Conservation (phyloP, 202 grass and related monocot genomes). For the Thinopyrum obtusiflorum region DNA sequence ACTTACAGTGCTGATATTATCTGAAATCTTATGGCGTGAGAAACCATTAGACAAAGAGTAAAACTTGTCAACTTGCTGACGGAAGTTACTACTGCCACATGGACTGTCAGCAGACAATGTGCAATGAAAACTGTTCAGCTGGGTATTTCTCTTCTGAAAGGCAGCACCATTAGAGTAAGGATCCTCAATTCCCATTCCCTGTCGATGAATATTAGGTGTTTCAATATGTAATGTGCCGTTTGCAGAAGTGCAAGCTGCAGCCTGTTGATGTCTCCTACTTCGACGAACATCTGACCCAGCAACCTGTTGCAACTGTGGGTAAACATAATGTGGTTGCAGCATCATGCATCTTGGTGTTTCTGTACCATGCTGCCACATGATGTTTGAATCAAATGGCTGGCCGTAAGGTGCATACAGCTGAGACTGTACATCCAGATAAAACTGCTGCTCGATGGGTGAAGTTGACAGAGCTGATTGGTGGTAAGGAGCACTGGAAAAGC, state of each 20-base stretch:
- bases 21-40: slow-evolving; percentile 3
- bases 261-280: slow-evolving; percentile 30
- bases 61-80: slow-evolving; percentile 24
- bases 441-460: slow-evolving; percentile 26
- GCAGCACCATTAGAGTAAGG: slow-evolving; percentile 32
- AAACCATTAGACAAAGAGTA: slow-evolving; percentile 10
- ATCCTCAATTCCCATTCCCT: slow-evolving; percentile 29
- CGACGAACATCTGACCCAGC: slow-evolving; percentile 25
- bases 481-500: slow-evolving; percentile 20
- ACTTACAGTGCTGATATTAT: slow-evolving; percentile 17
- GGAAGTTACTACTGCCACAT: slow-evolving; percentile 24
- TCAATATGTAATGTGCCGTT: slow-evolving; percentile 22
- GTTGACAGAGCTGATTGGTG: slow-evolving; percentile 27
- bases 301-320: slow-evolving; percentile 31
- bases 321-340: slow-evolving; percentile 33
- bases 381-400: slow-evolving; percentile 49
- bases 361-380: slow-evolving; percentile 17
- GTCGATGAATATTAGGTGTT: slow-evolving; percentile 31
- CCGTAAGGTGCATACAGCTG: slow-evolving; percentile 28
- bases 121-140: slow-evolving; percentile 19
- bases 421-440: slow-evolving; percentile 31
- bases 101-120: slow-evolving; percentile 41
- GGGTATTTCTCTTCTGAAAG: slow-evolving; percentile 33
- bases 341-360: slow-evolving; percentile 26
- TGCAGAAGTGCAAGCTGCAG: background rate